These are phyloP conservation scores for Dissophora globulifera DNA, from an alignment of 192 early-diverging fungal species.

Conservation along the genomic window DNA sequence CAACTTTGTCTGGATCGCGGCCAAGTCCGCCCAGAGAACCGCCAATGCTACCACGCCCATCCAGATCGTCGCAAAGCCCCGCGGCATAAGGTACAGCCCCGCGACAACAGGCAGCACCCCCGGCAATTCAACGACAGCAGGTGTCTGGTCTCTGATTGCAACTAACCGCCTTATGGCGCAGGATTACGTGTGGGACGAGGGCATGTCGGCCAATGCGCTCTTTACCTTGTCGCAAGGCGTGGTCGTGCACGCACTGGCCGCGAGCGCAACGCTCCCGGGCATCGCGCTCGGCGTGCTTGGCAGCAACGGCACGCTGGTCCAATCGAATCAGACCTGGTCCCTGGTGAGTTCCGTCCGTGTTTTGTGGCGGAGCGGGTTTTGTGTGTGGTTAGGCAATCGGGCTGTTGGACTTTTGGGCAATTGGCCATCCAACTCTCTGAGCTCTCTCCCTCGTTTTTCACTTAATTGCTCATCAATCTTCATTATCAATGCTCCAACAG, in stretches of 20 bases:
- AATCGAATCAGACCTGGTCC: conserved; percentile 10
- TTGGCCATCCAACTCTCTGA: background rate
- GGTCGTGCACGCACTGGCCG: conserved; percentile 13
- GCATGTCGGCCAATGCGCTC: background rate
- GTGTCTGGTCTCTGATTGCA: background rate
- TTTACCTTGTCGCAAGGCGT: conserved; percentile 6
- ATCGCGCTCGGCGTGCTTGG: background rate
- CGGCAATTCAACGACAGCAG: background rate
- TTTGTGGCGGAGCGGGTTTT: background rate
- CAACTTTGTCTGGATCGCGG: conserved; percentile 29
- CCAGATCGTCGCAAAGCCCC: background rate
- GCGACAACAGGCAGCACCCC: background rate
- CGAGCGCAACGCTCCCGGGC: background rate
- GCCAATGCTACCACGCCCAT: background rate
- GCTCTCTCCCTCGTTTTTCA: background rate
- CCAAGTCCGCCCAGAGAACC: conserved; percentile 3
- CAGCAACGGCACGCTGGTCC: conserved; percentile 1
- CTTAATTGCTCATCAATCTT: background rate
- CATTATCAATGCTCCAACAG: too few relatives aligned
- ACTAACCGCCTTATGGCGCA: background rate
- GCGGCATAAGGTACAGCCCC: background rate
- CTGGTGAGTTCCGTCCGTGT: conserved; percentile 5
- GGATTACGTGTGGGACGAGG: conserved; percentile 5
- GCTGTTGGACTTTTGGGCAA: conserved; percentile 19
- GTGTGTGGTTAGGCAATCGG: background rate